Conservation (phyloP, 1,284 basidiomycete species). For the Rhodotorula sp. region DNA sequence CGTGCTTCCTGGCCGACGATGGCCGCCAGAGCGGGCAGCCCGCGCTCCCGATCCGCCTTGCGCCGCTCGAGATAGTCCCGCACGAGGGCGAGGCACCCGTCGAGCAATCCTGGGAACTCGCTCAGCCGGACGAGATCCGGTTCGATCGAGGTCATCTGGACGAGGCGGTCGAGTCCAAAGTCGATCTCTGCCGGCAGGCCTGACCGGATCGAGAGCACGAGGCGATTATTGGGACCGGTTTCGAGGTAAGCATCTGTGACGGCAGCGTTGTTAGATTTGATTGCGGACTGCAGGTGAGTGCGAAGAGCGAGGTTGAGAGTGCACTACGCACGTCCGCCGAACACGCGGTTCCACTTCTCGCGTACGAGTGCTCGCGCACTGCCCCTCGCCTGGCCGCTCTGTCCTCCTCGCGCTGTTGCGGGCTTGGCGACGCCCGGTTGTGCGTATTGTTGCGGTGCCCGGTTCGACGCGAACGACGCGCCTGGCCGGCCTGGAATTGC, state of each 20-base stretch:
- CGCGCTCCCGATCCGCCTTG: conserved; percentile 52
- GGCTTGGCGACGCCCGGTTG: conserved; percentile 7
- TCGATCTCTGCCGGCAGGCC: conserved; percentile 69
- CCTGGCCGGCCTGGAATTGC: neutral
- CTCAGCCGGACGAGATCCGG: conserved; percentile 65
- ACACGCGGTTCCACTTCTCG: conserved; percentile 14
- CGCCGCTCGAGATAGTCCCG: conserved; percentile 53
- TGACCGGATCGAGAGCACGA: conserved; percentile 73
- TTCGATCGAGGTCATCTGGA: conserved; percentile 64
- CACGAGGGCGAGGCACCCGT: conserved; percentile 75
- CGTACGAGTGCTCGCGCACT: neutral
- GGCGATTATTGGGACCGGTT: conserved; percentile 65
- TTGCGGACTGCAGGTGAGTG: neutral
- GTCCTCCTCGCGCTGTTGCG: neutral
- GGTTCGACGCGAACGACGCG: neutral
- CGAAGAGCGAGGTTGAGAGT: neutral
- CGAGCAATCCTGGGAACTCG: conserved; percentile 68
- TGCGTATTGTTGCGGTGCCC: conserved; percentile 5
- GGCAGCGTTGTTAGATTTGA: neutral
- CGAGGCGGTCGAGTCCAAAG: conserved; percentile 76
- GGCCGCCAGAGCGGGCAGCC: neutral
- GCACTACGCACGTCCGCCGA: conserved; percentile 19
- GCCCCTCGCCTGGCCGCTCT: neutral
- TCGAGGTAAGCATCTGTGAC: conserved; percentile 35
- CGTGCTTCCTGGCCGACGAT: conserved; percentile 12